phyloP scores from a whole-genome alignment of 768 basidiomycete genomes.

The Kwoniella heveanensis region DNA sequence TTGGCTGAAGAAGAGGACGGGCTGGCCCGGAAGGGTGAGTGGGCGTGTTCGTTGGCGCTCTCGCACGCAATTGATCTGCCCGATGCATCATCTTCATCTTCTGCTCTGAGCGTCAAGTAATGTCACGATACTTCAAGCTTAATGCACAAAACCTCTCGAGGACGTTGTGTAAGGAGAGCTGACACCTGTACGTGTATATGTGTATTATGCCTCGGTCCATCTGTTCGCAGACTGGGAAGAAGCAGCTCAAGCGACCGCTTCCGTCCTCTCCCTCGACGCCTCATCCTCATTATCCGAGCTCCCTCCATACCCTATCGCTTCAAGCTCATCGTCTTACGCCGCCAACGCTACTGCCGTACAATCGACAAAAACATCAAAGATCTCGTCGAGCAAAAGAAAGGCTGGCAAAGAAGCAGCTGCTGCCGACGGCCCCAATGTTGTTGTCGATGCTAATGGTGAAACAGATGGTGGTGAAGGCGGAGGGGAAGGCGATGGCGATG shows the following conservation, averaged over 20 bases:
- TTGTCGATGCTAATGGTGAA: constrained; percentile 18
- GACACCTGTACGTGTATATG: too few species aligned
- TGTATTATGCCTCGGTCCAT: too few species aligned
- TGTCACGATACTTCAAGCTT: too few species aligned
- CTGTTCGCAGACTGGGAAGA: constrained; percentile 50
- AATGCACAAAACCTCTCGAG: too few species aligned
- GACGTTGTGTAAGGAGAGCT: too few species aligned
- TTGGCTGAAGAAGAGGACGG: constrained; percentile 71
- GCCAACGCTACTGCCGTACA: background rate
- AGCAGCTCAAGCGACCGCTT: constrained; percentile 26
- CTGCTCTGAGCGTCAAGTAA: too few species aligned
- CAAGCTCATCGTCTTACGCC: constrained; percentile 33
- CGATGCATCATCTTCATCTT: too few species aligned
- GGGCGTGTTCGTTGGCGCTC: background rate
- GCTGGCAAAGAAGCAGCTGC: background rate
- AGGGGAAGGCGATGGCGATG: constrained; percentile 50
- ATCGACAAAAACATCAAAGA: constrained; percentile 17
- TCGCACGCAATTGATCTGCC: too few species aligned
- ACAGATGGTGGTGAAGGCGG: constrained; percentile 19
- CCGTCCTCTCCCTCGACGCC: constrained; percentile 11
- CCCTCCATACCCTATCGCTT: constrained; percentile 30
- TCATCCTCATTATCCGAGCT: constrained; percentile 38
- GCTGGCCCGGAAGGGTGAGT: constrained; percentile 66
- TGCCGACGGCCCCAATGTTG: too few species aligned
- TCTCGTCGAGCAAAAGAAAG: constrained; percentile 17